Evolutionary conservation across 2,329 filamentous ascomycete species (phyloP).

Genomic region (Trichophyton verrucosum): DNA sequence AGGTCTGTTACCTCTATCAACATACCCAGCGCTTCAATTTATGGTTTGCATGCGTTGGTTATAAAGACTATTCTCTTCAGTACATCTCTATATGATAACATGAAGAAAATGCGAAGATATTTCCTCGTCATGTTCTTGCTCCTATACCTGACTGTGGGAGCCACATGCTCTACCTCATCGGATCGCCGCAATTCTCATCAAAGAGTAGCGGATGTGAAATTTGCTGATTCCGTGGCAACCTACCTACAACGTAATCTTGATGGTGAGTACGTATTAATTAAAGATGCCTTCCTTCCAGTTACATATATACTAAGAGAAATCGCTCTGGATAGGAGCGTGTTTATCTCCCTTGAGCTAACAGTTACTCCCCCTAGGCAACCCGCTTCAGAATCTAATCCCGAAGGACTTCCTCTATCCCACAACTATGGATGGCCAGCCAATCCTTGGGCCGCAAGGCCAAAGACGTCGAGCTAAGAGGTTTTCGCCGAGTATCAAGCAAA

Average conservation of each 20-base stretch:
- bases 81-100: not conserved
- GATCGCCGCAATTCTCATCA: not conserved
- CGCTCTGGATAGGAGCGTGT: too few relatives aligned
- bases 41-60: not conserved
- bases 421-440: not conserved
- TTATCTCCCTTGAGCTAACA: not conserved
- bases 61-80: not conserved
- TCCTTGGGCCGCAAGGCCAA: not conserved
- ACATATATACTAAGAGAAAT: not conserved
- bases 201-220: not conserved
- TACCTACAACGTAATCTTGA: not conserved
- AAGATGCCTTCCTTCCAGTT: not conserved
- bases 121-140: not conserved
- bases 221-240: not conserved
- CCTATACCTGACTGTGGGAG: not conserved
- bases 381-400: not conserved
- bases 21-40: not conserved
- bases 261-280: not conserved
- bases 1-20: not conserved
- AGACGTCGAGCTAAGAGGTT: not conserved
- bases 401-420: not conserved
- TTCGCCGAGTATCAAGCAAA: not conserved
- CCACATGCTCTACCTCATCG: not conserved
- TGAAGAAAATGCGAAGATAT: not conserved
- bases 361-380: not conserved